phyloP scores from a whole-genome alignment of 495 filamentous ascomycete species.

The Astrothelium macrocarpum region DNA sequence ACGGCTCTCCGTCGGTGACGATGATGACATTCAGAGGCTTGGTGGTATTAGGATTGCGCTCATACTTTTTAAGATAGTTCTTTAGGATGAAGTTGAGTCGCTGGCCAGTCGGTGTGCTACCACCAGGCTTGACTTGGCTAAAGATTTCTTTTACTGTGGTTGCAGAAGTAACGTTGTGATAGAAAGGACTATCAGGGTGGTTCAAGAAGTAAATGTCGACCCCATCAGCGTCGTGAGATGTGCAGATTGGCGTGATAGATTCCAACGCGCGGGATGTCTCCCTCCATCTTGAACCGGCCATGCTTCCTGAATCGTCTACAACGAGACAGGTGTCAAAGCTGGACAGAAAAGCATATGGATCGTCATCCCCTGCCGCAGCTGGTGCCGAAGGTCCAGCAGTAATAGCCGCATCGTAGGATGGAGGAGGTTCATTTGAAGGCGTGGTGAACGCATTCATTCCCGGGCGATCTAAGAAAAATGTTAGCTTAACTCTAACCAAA shows the following conservation, averaged over 20 bases:
- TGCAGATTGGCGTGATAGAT: constrained; percentile 77
- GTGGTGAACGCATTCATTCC: constrained; percentile 32
- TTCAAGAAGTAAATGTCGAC: constrained; percentile 95
- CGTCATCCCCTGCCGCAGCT: constrained; percentile 37
- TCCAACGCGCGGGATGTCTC: constrained; percentile 65
- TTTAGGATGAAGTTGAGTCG: constrained; percentile 64
- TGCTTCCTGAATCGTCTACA: constrained; percentile 85
- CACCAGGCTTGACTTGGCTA: constrained; percentile 48
- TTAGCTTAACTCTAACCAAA: constrained; percentile 5
- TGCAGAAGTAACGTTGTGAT: constrained; percentile 47
- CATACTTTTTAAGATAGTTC: constrained; percentile 50
- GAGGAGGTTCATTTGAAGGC: constrained; percentile 37
- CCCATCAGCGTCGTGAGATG: constrained; percentile 73
- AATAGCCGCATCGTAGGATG: constrained; percentile 35
- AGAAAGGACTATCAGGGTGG: constrained; percentile 36
- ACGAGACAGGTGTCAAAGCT: constrained; percentile 88
- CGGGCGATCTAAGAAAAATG: constrained; percentile 23
- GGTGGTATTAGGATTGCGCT: constrained; percentile 37
- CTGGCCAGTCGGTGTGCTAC: constrained; percentile 65
- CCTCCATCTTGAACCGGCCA: constrained; percentile 69
- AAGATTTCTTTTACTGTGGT: constrained; percentile 57
- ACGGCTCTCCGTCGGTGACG: constrained; percentile 82
- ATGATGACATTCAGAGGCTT: constrained; percentile 91
- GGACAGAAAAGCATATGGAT: constrained; percentile 71
- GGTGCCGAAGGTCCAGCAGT: constrained; percentile 14